Base-by-base conservation (phyloP, 495 filamentous ascomycete species). In the Hypoxylon trugodes region DNA sequence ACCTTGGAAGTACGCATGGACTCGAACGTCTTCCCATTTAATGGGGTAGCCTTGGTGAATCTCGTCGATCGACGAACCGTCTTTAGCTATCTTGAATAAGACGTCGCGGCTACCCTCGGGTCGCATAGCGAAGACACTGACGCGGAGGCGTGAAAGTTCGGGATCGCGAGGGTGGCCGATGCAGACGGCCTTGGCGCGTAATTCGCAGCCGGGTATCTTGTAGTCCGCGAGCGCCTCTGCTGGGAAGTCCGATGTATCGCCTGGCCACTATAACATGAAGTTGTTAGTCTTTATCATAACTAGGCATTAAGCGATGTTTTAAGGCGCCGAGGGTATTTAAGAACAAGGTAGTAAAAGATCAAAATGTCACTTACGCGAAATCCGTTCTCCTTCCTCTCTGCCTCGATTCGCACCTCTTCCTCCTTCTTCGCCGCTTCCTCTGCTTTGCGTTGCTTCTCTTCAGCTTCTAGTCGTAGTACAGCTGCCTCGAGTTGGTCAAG, bases 141-240 rank as follows among this genome's bases (percentile, higher is more conserved):
- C 6, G 19, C 40, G 15, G n/a, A 6, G 13, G 22, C 18, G 6
- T 21, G 19, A 2, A 15, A 21, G 1, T 12, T 18, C 16, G 49
- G 37, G 9, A 1, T 33, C n/a, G n/a, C n/a, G n/a, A n/a, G n/a
- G n/a, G n/a, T n/a, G n/a, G 26, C 65, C 65, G 6, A 68, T 21
- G 37, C 28, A 50, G 22, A 68, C 28, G 1, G 59, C 59, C 3
- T 38, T n/a, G 19, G 53, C 53, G 41, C 64, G 65, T 16, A 18
- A 59, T 8, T 59, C 22, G 52, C 38, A 48, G 16, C 24, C 40
- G 2, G 47, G 47, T 0, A 54, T 15, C 12, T 45, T 21, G 0
- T 59, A 0, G 26, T 46, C 16, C 5, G 22, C 47, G 12, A 8
- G 45, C 7, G n/a, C 13, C 6, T 53, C 46, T 7, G 59, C 59